Conservation (phyloP, 1,139 yeast species). For the Yamadazyma oceani region DNA sequence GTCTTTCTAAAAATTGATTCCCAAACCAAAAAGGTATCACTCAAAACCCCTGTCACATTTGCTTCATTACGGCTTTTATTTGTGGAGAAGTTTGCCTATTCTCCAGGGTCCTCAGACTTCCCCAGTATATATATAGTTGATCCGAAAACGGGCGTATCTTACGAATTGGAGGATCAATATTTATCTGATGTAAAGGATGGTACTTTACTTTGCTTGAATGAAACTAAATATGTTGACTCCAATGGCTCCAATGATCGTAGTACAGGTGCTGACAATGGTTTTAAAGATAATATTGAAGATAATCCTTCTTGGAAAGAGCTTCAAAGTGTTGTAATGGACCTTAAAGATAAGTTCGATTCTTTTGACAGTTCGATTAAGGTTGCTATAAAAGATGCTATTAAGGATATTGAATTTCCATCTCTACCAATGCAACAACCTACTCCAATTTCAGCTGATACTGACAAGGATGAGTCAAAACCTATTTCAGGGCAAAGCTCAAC, state of each 20-base stretch:
- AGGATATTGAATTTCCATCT: conserved; percentile 8
- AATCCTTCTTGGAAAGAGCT: conserved; percentile 7
- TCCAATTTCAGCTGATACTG: conserved; percentile 2
- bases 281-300: background rate
- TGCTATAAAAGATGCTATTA: conserved; percentile 11
- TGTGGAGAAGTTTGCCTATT: conserved; percentile 83
- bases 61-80: conserved; percentile 71
- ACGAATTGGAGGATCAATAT: conserved; percentile 75
- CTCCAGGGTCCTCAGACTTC: conserved; percentile 68
- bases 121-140: conserved; percentile 84
- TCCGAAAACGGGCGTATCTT: conserved; percentile 55
- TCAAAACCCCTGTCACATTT: conserved; percentile 54
- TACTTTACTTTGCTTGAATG: conserved; percentile 56
- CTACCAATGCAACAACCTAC: conserved; percentile 2
- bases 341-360: conserved; percentile 10
- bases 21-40: conserved; percentile 59
- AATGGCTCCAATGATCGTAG: background rate
- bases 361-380: conserved; percentile 7
- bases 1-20: conserved; percentile 59
- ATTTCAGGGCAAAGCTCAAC: background rate
- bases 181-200: conserved; percentile 61
- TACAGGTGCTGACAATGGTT: no score
- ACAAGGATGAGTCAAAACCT: background rate
- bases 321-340: conserved; percentile 6
- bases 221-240: conserved; percentile 21